Evolutionary conservation across 2,329 filamentous ascomycete genomes (phyloP).

Genomic region (Calonectria crousiana): DNA sequence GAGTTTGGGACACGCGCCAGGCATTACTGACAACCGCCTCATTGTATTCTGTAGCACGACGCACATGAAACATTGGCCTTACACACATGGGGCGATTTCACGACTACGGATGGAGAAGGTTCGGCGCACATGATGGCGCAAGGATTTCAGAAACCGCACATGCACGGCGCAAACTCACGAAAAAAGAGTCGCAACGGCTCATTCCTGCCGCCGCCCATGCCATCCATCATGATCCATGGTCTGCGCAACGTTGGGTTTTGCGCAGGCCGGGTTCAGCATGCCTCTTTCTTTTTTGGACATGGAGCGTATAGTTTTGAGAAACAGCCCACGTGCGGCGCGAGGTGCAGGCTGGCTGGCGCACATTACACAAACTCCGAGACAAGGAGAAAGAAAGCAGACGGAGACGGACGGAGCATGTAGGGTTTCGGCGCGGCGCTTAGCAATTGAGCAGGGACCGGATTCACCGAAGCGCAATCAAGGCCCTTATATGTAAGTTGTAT

Average conservation of each 20-base stretch:
- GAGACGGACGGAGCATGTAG: not conserved
- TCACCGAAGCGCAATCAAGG: not conserved
- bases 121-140: not conserved
- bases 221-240: not conserved
- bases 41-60: not conserved
- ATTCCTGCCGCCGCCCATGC: not conserved
- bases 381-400: not conserved
- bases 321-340: not conserved
- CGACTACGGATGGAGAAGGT: not conserved
- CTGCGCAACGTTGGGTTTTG: not conserved
- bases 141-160: not conserved
- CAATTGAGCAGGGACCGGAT: not conserved
- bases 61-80: not conserved
- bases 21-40: not conserved
- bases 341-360: not conserved
- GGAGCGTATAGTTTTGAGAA: not conserved
- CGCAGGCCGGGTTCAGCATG: not conserved
- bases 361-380: not conserved
- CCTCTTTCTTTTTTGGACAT: too few relatives aligned
- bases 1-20: not conserved
- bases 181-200: not conserved
- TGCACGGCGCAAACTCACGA: not conserved
- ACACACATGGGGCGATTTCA: not conserved
- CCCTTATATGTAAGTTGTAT: not conserved
- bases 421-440: not conserved